Conservation (phyloP, 139 green algal genomes). For the Marvania coccoides region DNA sequence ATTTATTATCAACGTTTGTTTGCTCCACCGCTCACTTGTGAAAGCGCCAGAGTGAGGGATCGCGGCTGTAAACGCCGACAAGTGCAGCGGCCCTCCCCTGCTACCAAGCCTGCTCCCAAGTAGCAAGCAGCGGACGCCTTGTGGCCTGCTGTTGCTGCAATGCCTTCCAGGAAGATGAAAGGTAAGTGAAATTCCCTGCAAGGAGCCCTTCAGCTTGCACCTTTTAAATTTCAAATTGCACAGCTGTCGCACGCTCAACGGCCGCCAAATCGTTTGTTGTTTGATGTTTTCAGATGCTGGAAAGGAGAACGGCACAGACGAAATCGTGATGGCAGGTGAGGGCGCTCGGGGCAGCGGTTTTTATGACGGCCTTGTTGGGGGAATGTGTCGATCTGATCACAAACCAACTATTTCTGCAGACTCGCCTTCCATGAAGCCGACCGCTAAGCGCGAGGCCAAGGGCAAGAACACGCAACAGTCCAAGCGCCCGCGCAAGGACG, state of each 20-base stretch:
- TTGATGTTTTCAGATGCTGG: not conserved
- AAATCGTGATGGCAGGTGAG: not conserved
- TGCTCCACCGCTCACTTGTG: too few species aligned
- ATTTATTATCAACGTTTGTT: too few species aligned
- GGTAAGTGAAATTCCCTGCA: not conserved
- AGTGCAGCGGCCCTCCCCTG: too few species aligned
- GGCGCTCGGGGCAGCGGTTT: too few species aligned
- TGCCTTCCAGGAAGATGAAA: not conserved
- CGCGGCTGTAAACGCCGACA: too few species aligned
- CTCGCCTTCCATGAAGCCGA: slow-evolving; percentile 1
- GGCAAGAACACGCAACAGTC: slow-evolving; percentile 9
- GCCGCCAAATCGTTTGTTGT: not conserved
- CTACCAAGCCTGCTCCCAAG: too few species aligned
- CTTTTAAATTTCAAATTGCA: too few species aligned
- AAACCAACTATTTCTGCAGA: not conserved
- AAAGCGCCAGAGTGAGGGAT: too few species aligned
- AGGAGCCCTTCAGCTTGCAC: too few species aligned
- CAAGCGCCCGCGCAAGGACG: not conserved
- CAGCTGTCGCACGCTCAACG: not conserved
- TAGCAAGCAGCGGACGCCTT: not conserved
- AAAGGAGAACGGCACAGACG: slow-evolving; percentile 6
- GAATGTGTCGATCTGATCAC: not conserved
- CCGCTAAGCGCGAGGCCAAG: slow-evolving; percentile 1
- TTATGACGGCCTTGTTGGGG: too few species aligned
- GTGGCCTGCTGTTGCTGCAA: not conserved